Evolutionary conservation across 2,329 filamentous ascomycete genomes (phyloP).

Genomic region (Diaporthe citrichinensis): DNA sequence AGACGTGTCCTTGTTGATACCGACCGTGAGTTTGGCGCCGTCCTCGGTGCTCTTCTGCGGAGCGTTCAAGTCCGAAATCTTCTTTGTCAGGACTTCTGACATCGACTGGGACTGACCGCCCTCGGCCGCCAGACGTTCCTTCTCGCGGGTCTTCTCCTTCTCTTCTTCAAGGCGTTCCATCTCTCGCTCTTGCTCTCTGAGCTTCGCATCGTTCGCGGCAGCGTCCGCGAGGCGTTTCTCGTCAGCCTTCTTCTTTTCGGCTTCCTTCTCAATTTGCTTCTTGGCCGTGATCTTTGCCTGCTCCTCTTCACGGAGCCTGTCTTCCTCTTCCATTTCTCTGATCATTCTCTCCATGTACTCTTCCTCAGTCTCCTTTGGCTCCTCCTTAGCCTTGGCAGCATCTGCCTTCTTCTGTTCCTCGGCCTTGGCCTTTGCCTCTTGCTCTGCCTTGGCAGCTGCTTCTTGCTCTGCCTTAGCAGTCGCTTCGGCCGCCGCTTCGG

Average conservation of each 20-base stretch:
- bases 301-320: constrained; percentile 64
- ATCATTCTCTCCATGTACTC: constrained; percentile 73
- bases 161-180: constrained; percentile 82
- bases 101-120: constrained; percentile 62
- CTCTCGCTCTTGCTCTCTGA: constrained; percentile 80
- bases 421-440: constrained; percentile 52
- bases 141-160: constrained; percentile 69
- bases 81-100: constrained; percentile 65
- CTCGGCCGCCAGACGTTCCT: constrained; percentile 65
- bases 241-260: constrained; percentile 57
- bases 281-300: constrained; percentile 59
- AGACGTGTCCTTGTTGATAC: constrained; percentile 43
- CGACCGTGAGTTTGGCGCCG: constrained; percentile 65
- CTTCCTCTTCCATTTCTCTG: constrained; percentile 72
- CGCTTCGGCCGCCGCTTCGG: constrained; percentile 47
- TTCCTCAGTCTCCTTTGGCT: constrained; percentile 52
- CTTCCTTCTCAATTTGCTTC: constrained; percentile 62
- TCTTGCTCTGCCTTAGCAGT: constrained; percentile 60
- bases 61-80: constrained; percentile 53
- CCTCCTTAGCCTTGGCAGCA: constrained; percentile 47
- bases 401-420: constrained; percentile 51
- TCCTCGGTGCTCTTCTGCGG: constrained; percentile 66
- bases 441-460: constrained; percentile 50
- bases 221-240: constrained; percentile 62
- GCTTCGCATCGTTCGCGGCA: constrained; percentile 73